Conservation (phyloP, 116 monocot genomes). For the Dioscorea cayenensis region DNA sequence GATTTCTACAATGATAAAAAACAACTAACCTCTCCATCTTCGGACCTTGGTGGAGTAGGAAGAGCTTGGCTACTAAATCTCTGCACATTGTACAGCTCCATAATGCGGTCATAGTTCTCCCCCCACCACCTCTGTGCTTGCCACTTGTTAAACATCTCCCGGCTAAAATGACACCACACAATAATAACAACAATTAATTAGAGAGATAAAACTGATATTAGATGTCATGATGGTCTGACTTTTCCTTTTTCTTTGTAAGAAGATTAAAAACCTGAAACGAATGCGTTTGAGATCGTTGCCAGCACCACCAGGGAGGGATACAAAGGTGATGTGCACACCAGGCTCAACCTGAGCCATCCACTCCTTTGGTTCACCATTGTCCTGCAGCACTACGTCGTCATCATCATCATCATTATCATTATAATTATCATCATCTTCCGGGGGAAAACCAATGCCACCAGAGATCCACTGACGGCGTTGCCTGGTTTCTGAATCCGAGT, state of each 20-base stretch:
- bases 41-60: slow-evolving; percentile 61
- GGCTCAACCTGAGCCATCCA: slow-evolving; percentile 97
- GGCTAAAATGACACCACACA: slow-evolving; percentile 18
- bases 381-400: slow-evolving; percentile 21
- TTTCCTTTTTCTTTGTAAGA: not conserved
- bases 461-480: slow-evolving; percentile 20
- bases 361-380: slow-evolving; percentile 49
- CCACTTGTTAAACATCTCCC: slow-evolving; percentile 94
- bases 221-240: too few species aligned
- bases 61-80: slow-evolving; percentile 73
- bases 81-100: slow-evolving; percentile 91
- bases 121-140: slow-evolving; percentile 97
- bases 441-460: slow-evolving; percentile 7
- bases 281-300: slow-evolving; percentile 88
- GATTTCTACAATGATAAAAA: not conserved
- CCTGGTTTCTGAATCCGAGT: not conserved
- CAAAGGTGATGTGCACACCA: slow-evolving; percentile 84
- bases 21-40: slow-evolving; percentile 45
- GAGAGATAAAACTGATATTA: too few species aligned
- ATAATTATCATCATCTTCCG: slow-evolving; percentile 6
- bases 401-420: not conserved
- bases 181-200: not conserved
- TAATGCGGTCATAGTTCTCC: slow-evolving; percentile 81
- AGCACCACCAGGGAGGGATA: slow-evolving; percentile 54
- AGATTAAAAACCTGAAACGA: slow-evolving; percentile 61